Evolutionary conservation across 2,329 filamentous ascomycete species (phyloP), one percentile per base, ranked within the genome.

Genomic region (Trichoderma oligosporum): DNA sequence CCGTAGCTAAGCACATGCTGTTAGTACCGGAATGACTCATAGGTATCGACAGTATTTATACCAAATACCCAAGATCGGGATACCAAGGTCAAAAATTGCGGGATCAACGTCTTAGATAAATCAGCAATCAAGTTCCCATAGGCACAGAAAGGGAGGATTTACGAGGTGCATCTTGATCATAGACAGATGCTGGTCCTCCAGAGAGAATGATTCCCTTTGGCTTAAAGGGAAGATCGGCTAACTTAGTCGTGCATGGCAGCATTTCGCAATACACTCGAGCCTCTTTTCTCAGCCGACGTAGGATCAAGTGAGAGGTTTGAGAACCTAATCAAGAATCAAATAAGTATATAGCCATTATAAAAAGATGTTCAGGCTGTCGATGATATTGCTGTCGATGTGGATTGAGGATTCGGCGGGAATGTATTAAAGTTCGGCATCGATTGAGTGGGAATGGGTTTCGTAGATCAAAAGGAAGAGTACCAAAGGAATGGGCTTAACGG

Each of bases 161-260:
- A 46, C 49, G 75, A 20, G 78, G 91, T 4, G 89, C 82, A 62
- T 79, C 88, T 29, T 85, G 75, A 56, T 91, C 89, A 68, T 96
- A 96, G 53, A 97, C 92, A 2, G 87, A 92, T 55, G 76, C 76
- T n/a, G 81, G 81, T 4, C 75, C 76, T 56, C 76, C 76, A 25
- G 69, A 72, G 9, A 76, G 60, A 57, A 96, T 88, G 62, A 97
- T 85, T 64, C 92, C 93, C 69, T 87, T 88, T 18, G 93, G 93
- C 69, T 85, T 90, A 77, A 82, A 96, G 44, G 78, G 70, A 27
- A 96, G 80, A 59, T 94, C 88, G 6, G 82, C 77, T 20, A 96
- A 74, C 77, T 92, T 92, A 65, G 87, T 85, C 52, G 86, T 94
- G 74, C 91, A 96, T 25, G 89, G 88, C 39, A 95, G 83, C 86